Evolutionary conservation across 306 rosid species (phyloP), one percentile per base, ranked within the genome.

Genomic region (Citrullus mucosospermus): DNA sequence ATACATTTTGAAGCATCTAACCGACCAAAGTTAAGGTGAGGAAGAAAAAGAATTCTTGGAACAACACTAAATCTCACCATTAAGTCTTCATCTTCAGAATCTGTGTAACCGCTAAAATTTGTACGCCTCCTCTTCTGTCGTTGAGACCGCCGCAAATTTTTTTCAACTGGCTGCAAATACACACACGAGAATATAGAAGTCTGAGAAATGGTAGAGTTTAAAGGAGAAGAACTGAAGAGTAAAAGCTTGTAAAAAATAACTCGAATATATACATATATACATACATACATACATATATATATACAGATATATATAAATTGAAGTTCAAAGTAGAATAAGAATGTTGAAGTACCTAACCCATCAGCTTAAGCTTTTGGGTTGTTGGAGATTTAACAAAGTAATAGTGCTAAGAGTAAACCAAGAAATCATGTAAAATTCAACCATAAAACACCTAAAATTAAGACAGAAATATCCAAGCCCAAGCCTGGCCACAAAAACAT

Each of bases 71-170:
- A 22, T 46, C 76, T 71, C 58, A 71, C 76, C 76, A 71, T 71
- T 32, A 75, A 12, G n/a, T 75, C 78, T 34, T 39, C 62, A n/a
- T 54, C 78, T 53, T 75, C 59, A 78, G 68, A 78, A 84, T 74
- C 75, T 0, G 75, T 69, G 56, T 69, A 69, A 69, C 75, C 56
- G 8, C 58, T 48, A 71, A 71, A 71, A 46, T 25, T 71, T 25
- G 76, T 9, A 28, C 58, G 76, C 41, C 57, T 48, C 58, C 76
- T 71, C 58, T 71, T 71, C 22, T 71, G 57, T 48, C 76, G 38
- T 48, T 46, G 34, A 71, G 76, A 71, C 28, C 76, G 76, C 58
- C 76, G 76, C 50, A 68, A 13, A n/a, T 36, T 36, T 36, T 73
- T 16, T 32, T 30, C 59, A 75, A 32, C 78, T 10, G 66, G 66